Base-by-base conservation (phyloP, 257 asterid species). In the Coffea canephora region DNA sequence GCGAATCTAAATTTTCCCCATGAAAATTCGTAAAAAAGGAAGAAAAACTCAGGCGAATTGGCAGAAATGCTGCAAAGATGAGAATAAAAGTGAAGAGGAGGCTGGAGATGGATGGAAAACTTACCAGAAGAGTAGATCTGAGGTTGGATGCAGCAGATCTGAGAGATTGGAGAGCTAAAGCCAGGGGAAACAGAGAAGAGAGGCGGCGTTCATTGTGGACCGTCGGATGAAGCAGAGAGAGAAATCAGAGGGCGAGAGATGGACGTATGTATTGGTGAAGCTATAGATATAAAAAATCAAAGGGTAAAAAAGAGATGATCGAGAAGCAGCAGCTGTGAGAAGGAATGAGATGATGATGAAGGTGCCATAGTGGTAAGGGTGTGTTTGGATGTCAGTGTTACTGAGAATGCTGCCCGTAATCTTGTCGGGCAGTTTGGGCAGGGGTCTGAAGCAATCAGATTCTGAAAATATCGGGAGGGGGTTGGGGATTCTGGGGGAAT, bases 181-280 rank as follows among this genome's bases (percentile, higher is more conserved):
- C 73, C 71, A 49, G 74, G 81, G 76, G 82, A 81, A 82, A 81
- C 23, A 15, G 87, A 80, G 84, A 80, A 75, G 76, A 70, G 84
- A 77, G 70, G 82, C 78, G 61, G 81, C 79, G 81, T 79, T 82
- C 91, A 85, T 83, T 86, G 66, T 77, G 78, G 84, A 78, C 91
- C 94, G 92, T 90, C 76, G 68, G 90, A 90, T 87, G 88, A 80
- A 87, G 88, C 76, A n/a, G 76, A 82, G 81, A 73, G 75, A 86
- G 69, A 50, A 79, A 64, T 75, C 64, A 67, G 86, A 86, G 87
- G 78, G 83, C 68, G 76, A 68, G 45, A 74, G 83, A 73, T 78
- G 62, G 81, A 75, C 72, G 76, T 57, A 48, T 64, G 41, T 76
- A 46, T 69, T 41, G 27, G 3, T 9, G 52, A 15, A 66, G 77